A percentile compares a stretch with the other conserved stretches of the same genome.
Conservation (phyloP, 2,329 filamentous ascomycete species). For the Diaporthe australafricana region DNA sequence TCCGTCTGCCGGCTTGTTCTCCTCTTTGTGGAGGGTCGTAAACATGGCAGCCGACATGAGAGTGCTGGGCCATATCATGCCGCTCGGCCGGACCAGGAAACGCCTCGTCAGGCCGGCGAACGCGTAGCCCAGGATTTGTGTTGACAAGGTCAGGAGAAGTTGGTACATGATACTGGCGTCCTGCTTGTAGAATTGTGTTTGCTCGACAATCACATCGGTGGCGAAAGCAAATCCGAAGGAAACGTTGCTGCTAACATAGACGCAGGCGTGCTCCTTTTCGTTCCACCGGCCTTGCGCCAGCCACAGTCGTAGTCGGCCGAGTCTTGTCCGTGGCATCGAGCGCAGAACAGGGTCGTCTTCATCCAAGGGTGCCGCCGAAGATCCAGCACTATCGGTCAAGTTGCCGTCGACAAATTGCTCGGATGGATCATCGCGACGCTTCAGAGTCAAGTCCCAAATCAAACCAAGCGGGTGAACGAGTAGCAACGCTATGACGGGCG, state of each 20-base stretch:
- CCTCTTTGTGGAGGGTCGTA: constrained; percentile 84
- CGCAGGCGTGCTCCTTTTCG: constrained; percentile 88
- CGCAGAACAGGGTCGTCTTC: constrained; percentile 29
- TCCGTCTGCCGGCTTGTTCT: constrained; percentile 84
- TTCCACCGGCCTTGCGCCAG: constrained; percentile 86
- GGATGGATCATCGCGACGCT: constrained; percentile 67
- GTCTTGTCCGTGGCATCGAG: constrained; percentile 38
- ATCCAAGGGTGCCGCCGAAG: constrained; percentile 31
- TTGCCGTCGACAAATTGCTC: constrained; percentile 60
- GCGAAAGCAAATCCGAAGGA: constrained; percentile 92
- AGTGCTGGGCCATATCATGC: constrained; percentile 93
- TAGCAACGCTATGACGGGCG: constrained; percentile 86
- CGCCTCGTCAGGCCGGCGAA: constrained; percentile 85
- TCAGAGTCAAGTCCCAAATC: constrained; percentile 80
- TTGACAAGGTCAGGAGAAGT: constrained; percentile 84
- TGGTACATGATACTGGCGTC: constrained; percentile 82
- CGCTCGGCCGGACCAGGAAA: constrained; percentile 85
- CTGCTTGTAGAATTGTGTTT: constrained; percentile 90
- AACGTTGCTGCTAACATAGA: constrained; percentile 91
- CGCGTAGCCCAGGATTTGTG: constrained; percentile 87
- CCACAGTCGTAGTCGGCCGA: constrained; percentile 73
- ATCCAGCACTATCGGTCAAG: constrained; percentile 39
- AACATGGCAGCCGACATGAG: constrained; percentile 93
- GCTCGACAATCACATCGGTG: constrained; percentile 90
- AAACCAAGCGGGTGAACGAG: constrained; percentile 87